Evolutionary conservation across 306 rosid genomes (phyloP).

Genomic region (Chamaecrista fasciculata): DNA sequence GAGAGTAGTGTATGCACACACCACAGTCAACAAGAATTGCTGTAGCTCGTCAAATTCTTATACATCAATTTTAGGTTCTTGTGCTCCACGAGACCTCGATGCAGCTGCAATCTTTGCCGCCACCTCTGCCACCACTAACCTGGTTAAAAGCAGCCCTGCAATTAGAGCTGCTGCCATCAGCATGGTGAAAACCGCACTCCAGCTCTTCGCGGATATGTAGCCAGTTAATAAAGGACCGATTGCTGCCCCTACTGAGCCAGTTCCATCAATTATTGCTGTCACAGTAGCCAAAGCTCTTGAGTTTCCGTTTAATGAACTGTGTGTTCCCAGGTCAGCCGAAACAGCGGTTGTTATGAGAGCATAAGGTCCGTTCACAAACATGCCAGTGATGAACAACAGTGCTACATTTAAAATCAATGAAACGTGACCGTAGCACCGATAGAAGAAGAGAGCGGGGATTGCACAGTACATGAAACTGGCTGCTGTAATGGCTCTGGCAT

Average conservation of each 20-base stretch:
- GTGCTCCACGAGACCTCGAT: slow-evolving; percentile 47
- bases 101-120: slow-evolving; percentile 66
- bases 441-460: slow-evolving; percentile 87
- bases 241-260: slow-evolving; percentile 97
- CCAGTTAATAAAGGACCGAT: slow-evolving; percentile 90
- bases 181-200: slow-evolving; percentile 91
- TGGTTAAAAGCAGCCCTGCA: slow-evolving; percentile 87
- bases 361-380: slow-evolving; percentile 96
- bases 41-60: slow-evolving; percentile 25
- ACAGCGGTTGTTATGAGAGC: slow-evolving; percentile 98
- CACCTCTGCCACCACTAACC: slow-evolving; percentile 82
- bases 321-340: slow-evolving; percentile 97
- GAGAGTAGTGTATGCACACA: slow-evolving; percentile 19
- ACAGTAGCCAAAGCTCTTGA: slow-evolving; percentile 95
- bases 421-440: slow-evolving; percentile 66
- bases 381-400: slow-evolving; percentile 83
- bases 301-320: slow-evolving; percentile 74
- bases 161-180: slow-evolving; percentile 83
- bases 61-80: slow-evolving; percentile 34
- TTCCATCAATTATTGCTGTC: slow-evolving; percentile 93
- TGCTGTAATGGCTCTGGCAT: slow-evolving; percentile 95
- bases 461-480: slow-evolving; percentile 99
- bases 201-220: slow-evolving; percentile 75
- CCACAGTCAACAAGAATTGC: not conserved
- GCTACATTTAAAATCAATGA: slow-evolving; percentile 55